Evolutionary conservation across 805 yeast species (phyloP).

Genomic region (Metschnikowia similis): DNA sequence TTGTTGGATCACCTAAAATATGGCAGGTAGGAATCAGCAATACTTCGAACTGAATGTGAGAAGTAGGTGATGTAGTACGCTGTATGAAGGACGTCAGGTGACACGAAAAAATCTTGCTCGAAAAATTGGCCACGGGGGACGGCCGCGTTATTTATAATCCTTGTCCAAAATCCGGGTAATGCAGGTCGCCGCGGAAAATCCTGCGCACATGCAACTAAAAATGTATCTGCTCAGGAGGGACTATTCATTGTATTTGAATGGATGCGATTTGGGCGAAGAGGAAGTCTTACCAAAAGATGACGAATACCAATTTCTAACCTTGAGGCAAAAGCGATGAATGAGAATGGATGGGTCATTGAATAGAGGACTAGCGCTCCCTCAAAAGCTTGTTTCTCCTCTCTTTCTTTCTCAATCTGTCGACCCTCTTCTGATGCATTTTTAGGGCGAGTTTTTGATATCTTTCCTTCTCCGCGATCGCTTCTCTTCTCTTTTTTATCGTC

Average conservation of each 20-base stretch:
- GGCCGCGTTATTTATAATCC: slow-evolving; percentile 23
- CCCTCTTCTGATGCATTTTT: slow-evolving; percentile 88
- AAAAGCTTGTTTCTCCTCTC: slow-evolving; percentile 94
- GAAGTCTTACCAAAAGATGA: background rate
- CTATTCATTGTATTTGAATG: background rate
- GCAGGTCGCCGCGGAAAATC: background rate
- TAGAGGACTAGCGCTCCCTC: slow-evolving; percentile 64
- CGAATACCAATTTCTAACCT: no score
- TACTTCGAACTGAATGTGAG: slow-evolving; percentile 9
- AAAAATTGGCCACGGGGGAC: slow-evolving; percentile 10
- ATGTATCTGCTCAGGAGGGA: background rate
- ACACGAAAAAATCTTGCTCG: slow-evolving; percentile 10
- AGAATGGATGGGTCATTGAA: background rate
- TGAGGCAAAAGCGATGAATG: background rate
- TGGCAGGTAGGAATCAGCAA: slow-evolving; percentile 3
- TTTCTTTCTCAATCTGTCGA: slow-evolving; percentile 81
- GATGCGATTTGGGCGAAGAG: no score
- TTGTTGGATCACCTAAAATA: slow-evolving; percentile 7
- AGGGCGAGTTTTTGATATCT: slow-evolving; percentile 77
- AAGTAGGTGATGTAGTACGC: slow-evolving; percentile 10
- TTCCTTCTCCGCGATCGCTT: slow-evolving; percentile 82
- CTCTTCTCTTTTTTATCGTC: slow-evolving; percentile 67
- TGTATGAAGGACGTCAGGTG: slow-evolving; percentile 15
- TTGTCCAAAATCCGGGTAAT: slow-evolving; percentile 21
- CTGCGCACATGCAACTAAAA: background rate